These are phyloP conservation scores for Hymenoscyphus repandus DNA, from an alignment of 2,329 filamentous ascomycete species.

Conservation along the genomic window DNA sequence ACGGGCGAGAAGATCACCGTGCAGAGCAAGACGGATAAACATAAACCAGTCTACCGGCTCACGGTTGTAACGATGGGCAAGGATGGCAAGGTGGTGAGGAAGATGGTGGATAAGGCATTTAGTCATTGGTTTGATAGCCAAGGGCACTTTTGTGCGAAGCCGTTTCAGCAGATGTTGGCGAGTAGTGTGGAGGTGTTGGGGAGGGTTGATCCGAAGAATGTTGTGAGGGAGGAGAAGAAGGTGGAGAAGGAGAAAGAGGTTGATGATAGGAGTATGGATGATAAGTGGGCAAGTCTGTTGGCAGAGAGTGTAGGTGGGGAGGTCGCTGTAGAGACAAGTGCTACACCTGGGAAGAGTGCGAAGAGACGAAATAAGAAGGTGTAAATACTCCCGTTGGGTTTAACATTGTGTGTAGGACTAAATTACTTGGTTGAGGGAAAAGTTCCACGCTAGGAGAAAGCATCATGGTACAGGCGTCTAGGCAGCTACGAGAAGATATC, in stretches of 20 bases:
- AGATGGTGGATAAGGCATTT: constrained; percentile 55
- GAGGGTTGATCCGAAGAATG: constrained; percentile 56
- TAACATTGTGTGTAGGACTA: too few species aligned
- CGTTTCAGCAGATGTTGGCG: constrained; percentile 75
- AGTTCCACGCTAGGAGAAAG: too few species aligned
- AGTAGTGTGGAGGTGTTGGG: constrained; percentile 62
- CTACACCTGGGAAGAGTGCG: constrained; percentile 14
- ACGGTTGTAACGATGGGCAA: constrained; percentile 49
- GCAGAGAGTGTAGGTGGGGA: constrained; percentile 26
- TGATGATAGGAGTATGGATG: constrained; percentile 25
- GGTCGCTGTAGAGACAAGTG: constrained; percentile 9
- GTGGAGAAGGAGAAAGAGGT: constrained; percentile 14
- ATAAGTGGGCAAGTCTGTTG: constrained; percentile 28
- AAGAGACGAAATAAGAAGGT: constrained; percentile 30
- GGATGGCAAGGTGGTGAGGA: constrained; percentile 10
- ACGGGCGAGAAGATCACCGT: constrained; percentile 71
- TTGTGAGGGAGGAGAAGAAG: constrained; percentile 31
- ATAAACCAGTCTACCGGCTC: constrained; percentile 75
- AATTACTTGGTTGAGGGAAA: too few species aligned
- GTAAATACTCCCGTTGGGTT: neutral
- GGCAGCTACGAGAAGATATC: too few species aligned
- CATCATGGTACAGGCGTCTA: too few species aligned
- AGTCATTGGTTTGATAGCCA: constrained; percentile 69
- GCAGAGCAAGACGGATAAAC: constrained; percentile 67
- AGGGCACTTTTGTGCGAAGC: constrained; percentile 67